Evolutionary conservation across 108 stramenopile genomes (phyloP).

Genomic region (Conticribra weissflogii): DNA sequence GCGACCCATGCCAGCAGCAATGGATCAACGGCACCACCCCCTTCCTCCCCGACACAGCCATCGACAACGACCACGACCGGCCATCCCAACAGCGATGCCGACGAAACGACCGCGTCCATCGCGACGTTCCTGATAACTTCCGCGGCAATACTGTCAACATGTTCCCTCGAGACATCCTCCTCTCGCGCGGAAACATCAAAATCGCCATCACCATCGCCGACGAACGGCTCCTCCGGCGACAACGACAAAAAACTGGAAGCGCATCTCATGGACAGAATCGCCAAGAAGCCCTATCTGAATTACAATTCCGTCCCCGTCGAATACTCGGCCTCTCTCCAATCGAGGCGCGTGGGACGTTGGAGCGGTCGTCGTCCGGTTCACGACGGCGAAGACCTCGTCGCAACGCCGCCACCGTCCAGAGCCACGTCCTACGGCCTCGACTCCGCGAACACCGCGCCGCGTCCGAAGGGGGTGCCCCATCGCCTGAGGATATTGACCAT

Average conservation of each 20-base stretch:
- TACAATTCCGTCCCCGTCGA: conserved; percentile 9
- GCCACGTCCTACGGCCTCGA: background rate
- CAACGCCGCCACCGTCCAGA: background rate
- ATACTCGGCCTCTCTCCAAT: background rate
- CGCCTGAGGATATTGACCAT: conserved; percentile 63
- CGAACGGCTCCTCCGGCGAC: conserved; percentile 4
- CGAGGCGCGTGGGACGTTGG: background rate
- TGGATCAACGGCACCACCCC: too few relatives aligned
- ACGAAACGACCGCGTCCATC: too few relatives aligned
- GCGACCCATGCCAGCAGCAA: too few relatives aligned
- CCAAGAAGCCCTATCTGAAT: conserved; percentile 62
- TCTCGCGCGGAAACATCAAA: background rate
- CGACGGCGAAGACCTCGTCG: conserved; percentile 6
- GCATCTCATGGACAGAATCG: conserved; percentile 75
- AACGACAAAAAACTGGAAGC: conserved; percentile 33
- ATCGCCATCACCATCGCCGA: background rate
- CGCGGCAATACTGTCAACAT: too few relatives aligned
- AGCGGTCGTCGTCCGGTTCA: background rate
- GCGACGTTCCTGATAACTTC: too few relatives aligned
- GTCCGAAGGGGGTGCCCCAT: conserved; percentile 62
- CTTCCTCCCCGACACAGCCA: too few relatives aligned
- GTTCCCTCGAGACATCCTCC: background rate
- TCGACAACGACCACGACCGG: too few relatives aligned
- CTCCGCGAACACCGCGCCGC: background rate
- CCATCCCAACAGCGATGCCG: too few relatives aligned